Percentiles rank a stretch among this genome's conserved stretches.
Conservation (phyloP, 1,139 yeast genomes). For the Nadsonia starkeyi-henricii region DNA sequence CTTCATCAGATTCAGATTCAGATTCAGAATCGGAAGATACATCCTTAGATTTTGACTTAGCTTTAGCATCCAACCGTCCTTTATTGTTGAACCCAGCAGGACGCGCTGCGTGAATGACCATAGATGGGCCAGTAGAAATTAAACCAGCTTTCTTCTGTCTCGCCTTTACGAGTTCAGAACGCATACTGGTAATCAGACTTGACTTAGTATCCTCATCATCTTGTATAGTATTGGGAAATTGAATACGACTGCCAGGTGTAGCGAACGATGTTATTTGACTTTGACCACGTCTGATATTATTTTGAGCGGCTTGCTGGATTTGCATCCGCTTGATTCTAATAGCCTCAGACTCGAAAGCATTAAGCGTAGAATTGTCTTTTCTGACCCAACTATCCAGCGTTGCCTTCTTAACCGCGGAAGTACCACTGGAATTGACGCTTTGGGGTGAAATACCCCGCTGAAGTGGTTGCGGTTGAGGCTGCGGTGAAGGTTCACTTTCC, state of each 20-base stretch:
- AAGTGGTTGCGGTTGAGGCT: not conserved
- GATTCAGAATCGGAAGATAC: constrained; percentile 16
- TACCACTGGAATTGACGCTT: not conserved
- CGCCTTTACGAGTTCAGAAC: constrained; percentile 14
- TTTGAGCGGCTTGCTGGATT: constrained; percentile 6
- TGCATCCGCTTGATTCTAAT: constrained; percentile 3
- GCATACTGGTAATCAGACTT: constrained; percentile 18
- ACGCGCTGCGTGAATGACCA: constrained; percentile 47
- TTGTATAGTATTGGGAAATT: constrained; percentile 4
- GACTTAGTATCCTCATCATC: constrained; percentile 11
- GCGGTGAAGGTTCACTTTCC: not conserved
- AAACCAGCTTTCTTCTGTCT: constrained; percentile 8
- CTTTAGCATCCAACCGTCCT: constrained; percentile 10
- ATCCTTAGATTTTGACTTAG: constrained; percentile 13
- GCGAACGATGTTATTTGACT: not conserved
- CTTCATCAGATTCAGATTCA: constrained; percentile 17
- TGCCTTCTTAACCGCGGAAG: not conserved
- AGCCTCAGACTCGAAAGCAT: not conserved
- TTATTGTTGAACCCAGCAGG: constrained; percentile 65
- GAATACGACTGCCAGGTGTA: not conserved
- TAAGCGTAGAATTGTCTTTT: not conserved
- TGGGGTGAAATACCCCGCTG: not conserved
- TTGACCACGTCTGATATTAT: not conserved
- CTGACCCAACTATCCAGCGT: not conserved
- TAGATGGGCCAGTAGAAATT: constrained; percentile 14